A percentile compares a stretch with the other conserved stretches of the same genome.
phyloP scores from a whole-genome alignment of 2,329 filamentous ascomycete species.

The Phaeosphaeriaceae sp. region DNA sequence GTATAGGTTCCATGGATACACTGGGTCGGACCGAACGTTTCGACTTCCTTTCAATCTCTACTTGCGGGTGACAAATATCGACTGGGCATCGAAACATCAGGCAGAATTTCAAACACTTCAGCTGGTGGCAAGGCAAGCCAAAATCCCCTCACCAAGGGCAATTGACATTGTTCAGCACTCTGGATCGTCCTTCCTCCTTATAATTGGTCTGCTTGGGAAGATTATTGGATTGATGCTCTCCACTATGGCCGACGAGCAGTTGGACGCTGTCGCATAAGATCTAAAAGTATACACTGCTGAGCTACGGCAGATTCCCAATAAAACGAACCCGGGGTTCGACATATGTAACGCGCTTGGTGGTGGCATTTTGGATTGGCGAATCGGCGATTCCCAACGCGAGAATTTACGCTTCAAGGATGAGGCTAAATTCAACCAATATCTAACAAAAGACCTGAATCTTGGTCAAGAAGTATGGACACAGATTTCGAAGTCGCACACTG shows the following conservation, averaged over 20 bases:
- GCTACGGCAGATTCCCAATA: slow-evolving; percentile 21
- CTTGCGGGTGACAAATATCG: slow-evolving; percentile 12
- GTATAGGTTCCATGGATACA: slow-evolving; percentile 13
- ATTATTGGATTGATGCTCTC: slow-evolving; percentile 15
- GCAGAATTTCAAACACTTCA: slow-evolving; percentile 18
- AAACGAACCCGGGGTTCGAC: slow-evolving; percentile 10
- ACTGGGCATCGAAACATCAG: slow-evolving; percentile 22
- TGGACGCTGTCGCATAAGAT: slow-evolving; percentile 11
- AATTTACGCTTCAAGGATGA: slow-evolving; percentile 16
- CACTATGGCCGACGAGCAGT: slow-evolving; percentile 22
- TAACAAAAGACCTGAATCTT: slow-evolving; percentile 14
- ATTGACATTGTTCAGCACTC: slow-evolving; percentile 14
- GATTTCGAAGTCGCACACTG: slow-evolving; percentile 16
- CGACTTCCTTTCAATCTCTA: slow-evolving; percentile 26
- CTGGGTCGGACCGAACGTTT: slow-evolving; percentile 16
- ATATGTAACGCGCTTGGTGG: slow-evolving; percentile 24
- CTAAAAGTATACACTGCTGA: slow-evolving; percentile 17
- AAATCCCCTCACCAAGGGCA: slow-evolving; percentile 16
- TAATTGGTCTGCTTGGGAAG: slow-evolving; percentile 15
- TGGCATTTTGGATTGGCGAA: slow-evolving; percentile 24
- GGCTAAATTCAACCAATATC: slow-evolving; percentile 15
- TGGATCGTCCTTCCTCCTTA: slow-evolving; percentile 22
- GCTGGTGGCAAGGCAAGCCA: slow-evolving; percentile 14
- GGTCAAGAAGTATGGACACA: slow-evolving; percentile 13
- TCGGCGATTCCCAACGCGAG: slow-evolving; percentile 16